Evolutionary conservation across 2,329 filamentous ascomycete species (phyloP), one percentile per base, ranked within the genome.

Genomic region (Diplocarpon rosae): DNA sequence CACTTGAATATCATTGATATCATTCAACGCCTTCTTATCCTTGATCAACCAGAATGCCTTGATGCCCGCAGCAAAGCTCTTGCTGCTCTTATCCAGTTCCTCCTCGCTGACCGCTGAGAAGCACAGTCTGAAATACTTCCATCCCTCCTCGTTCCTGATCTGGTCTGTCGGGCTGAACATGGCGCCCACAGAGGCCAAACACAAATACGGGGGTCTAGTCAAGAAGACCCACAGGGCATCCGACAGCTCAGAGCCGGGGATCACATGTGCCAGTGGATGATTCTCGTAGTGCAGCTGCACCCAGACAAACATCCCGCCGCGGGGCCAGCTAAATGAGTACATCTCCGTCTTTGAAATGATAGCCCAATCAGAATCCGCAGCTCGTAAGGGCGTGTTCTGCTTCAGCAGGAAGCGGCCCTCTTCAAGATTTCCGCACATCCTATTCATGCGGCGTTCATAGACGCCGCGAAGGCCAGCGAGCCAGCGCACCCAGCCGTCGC

Each of bases 241-340:
- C 2, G 75, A 69, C 1, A 94, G 70, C 17, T 70, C 66, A 9
- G 72, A 61, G 0, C 73, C 70, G 39, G 72, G 66, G 15, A 83
- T 66, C 34, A 67, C 60, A 20, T 63, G 62, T 61, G 69, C 80
- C 12, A 94, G 70, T 11, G 86, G 85, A 59, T 95, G 88, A 1
- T 70, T 68, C 43, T 82, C 75, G 55, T 88, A 83, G 59, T 78
- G 72, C 49, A 92, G 65, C 45, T 76, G 72, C 3, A 94, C 57
- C 89, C 89, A 95, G 45, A 93, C 65, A 63, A 95, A 95, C 88
- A 95, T 95, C 59, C 89, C 89, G 30, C 81, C 89, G 24, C 83
- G 76, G 1, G 89, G 88, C 72, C 84, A 87, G 54, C 74, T 65
- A 59, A 93, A 95, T 37, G 80, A 76, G 63, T 81, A 85, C 53